Percentiles rank a stretch among this genome's conserved stretches.
These are phyloP conservation scores for Fusarium pseudoanthophilum DNA, from an alignment of 2,329 filamentous ascomycete genomes.

Conservation along the genomic window DNA sequence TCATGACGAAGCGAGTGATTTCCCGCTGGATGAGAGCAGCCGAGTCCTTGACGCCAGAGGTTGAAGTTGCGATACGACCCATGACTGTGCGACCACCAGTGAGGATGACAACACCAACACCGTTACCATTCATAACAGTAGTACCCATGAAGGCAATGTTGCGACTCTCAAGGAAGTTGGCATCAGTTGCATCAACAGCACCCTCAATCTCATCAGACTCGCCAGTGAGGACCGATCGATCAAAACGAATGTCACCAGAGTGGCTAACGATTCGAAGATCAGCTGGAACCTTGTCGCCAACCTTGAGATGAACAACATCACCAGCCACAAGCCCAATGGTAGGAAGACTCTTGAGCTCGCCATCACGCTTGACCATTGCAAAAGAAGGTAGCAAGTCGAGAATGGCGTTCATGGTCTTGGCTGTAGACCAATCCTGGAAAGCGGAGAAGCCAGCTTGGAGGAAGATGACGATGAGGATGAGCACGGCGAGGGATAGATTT, in stretches of 20 bases:
- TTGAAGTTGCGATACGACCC: conserved; percentile 54
- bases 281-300: conserved; percentile 61
- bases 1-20: conserved; percentile 56
- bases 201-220: conserved; percentile 56
- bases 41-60: conserved; percentile 51
- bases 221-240: conserved; percentile 55
- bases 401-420: conserved; percentile 59
- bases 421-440: conserved; percentile 61
- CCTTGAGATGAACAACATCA: conserved; percentile 58
- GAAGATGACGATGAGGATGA: conserved; percentile 59
- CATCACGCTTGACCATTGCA: conserved; percentile 57
- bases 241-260: conserved; percentile 57
- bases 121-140: conserved; percentile 54
- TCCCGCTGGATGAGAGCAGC: conserved; percentile 55
- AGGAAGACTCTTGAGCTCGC: conserved; percentile 52
- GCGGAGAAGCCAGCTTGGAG: conserved; percentile 59
- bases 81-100: conserved; percentile 55
- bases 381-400: conserved; percentile 57
- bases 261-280: conserved; percentile 57
- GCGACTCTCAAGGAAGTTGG: conserved; percentile 55
- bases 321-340: conserved; percentile 58
- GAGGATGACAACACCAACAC: conserved; percentile 53
- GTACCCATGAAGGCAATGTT: conserved; percentile 59
- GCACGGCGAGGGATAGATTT: conserved; percentile 58
- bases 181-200: conserved; percentile 52